Evolutionary conservation across 495 filamentous ascomycete species (phyloP).

Genomic region (Durotheca rogersii): DNA sequence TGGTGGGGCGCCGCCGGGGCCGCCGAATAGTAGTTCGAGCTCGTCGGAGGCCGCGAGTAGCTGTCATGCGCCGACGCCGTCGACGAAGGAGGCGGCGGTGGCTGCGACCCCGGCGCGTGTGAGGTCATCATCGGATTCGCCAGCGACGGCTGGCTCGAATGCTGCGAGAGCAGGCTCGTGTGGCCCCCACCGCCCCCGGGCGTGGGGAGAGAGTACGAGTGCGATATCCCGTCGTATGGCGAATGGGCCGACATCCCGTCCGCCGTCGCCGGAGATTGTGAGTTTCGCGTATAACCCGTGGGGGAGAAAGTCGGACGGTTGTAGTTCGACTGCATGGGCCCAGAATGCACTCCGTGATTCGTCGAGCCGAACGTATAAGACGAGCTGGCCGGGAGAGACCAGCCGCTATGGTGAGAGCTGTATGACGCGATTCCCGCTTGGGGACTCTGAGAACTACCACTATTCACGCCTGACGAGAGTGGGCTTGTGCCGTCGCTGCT

Average conservation of each 20-base stretch:
- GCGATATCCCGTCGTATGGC: slow-evolving; percentile 36
- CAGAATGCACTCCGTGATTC: slow-evolving; percentile 39
- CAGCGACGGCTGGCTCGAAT: slow-evolving; percentile 22
- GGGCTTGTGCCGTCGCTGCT: slow-evolving; percentile 65
- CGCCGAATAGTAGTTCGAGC: slow-evolving; percentile 51
- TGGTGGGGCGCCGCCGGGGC: slow-evolving; percentile 68
- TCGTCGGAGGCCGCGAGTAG: slow-evolving; percentile 63
- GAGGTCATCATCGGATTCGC: slow-evolving; percentile 32
- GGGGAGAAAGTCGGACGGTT: slow-evolving; percentile 57
- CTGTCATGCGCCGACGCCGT: slow-evolving; percentile 62
- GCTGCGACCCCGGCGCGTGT: slow-evolving; percentile 48
- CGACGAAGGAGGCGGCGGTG: slow-evolving; percentile 60
- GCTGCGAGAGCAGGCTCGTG: slow-evolving; percentile 32
- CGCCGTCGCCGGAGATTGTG: slow-evolving; percentile 38
- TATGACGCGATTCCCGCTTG: slow-evolving; percentile 48
- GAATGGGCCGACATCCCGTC: slow-evolving; percentile 29
- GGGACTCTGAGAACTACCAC: slow-evolving; percentile 52
- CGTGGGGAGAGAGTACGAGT: slow-evolving; percentile 39
- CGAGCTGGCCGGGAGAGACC: slow-evolving; percentile 55
- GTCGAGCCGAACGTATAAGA: slow-evolving; percentile 49
- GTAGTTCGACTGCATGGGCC: slow-evolving; percentile 38
- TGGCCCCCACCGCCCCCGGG: slow-evolving; percentile 26
- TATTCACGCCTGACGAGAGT: slow-evolving; percentile 58
- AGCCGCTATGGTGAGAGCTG: slow-evolving; percentile 51
- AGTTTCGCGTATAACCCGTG: slow-evolving; percentile 40